Percentiles rank a stretch among this genome's conserved stretches.
phyloP scores from a whole-genome alignment of 352 stramenopile species.

The Phytophthora quininea region DNA sequence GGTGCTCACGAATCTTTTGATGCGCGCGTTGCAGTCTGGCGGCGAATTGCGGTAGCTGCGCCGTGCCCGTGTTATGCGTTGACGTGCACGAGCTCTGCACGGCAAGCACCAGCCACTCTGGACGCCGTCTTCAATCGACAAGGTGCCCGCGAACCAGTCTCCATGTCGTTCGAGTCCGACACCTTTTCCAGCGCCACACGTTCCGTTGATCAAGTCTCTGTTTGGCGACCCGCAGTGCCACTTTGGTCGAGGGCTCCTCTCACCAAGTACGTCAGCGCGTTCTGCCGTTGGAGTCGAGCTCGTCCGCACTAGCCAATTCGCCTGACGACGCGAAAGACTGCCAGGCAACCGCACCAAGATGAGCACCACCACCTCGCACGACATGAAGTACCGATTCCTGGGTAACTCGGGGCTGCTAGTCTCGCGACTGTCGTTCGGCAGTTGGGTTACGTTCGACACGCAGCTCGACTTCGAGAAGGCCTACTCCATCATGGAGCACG shows the following conservation, averaged over 20 bases:
- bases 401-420: constrained; percentile 59
- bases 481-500: constrained; percentile 65
- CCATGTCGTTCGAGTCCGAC: neutral
- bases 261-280: neutral
- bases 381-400: constrained; percentile 71
- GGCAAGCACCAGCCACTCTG: neutral
- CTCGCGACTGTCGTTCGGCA: constrained; percentile 59
- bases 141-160: neutral
- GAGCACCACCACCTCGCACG: constrained; percentile 27
- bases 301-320: neutral
- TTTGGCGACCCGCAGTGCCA: neutral
- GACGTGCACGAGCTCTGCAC: constrained; percentile 1
- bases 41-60: neutral
- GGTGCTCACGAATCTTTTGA: neutral
- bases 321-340: no score
- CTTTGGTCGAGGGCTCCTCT: neutral
- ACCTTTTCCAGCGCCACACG: neutral
- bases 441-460: constrained; percentile 54
- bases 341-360: constrained; percentile 5
- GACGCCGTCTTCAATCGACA: neutral
- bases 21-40: neutral
- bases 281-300: neutral
- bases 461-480: constrained; percentile 63
- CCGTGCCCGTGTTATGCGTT: neutral
- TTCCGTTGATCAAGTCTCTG: neutral